These are phyloP conservation scores for Lyophyllum shimeji DNA, from an alignment of 768 basidiomycete genomes.

Conservation along the genomic window DNA sequence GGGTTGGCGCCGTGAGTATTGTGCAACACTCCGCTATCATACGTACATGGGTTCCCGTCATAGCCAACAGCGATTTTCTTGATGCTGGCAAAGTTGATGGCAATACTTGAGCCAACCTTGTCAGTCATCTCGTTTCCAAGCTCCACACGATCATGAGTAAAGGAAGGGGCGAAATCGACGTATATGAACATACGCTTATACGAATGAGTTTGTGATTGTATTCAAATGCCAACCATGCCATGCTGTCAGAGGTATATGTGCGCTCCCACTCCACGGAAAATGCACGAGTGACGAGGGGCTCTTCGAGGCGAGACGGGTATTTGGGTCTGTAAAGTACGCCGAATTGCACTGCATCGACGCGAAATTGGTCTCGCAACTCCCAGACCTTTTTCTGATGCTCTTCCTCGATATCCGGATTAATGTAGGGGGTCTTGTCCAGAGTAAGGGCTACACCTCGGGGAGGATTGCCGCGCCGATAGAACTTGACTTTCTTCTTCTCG, in stretches of 20 bases:
- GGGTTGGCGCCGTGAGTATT: background rate
- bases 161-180: background rate
- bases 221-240: constrained; percentile 58
- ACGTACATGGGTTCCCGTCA: constrained; percentile 67
- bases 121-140: constrained; percentile 59
- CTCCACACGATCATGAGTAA: constrained; percentile 32
- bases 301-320: constrained; percentile 27
- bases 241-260: constrained; percentile 42
- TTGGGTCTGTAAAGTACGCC: constrained; percentile 52
- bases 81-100: constrained; percentile 57
- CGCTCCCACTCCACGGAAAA: constrained; percentile 76
- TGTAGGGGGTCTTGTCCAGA: constrained; percentile 54
- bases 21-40: background rate
- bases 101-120: constrained; percentile 46
- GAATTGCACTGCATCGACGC: constrained; percentile 65
- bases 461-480: constrained; percentile 17
- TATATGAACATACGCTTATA: constrained; percentile 45
- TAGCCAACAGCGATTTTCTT: constrained; percentile 59
- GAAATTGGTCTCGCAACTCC: constrained; percentile 46
- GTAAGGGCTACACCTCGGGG: constrained; percentile 26
- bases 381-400: constrained; percentile 43
- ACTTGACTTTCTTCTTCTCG: constrained; percentile 39
- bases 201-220: constrained; percentile 70
- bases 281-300: constrained; percentile 36
- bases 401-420: constrained; percentile 54